Conservation (phyloP, 768 basidiomycete species). For the Trametes coccinea region DNA sequence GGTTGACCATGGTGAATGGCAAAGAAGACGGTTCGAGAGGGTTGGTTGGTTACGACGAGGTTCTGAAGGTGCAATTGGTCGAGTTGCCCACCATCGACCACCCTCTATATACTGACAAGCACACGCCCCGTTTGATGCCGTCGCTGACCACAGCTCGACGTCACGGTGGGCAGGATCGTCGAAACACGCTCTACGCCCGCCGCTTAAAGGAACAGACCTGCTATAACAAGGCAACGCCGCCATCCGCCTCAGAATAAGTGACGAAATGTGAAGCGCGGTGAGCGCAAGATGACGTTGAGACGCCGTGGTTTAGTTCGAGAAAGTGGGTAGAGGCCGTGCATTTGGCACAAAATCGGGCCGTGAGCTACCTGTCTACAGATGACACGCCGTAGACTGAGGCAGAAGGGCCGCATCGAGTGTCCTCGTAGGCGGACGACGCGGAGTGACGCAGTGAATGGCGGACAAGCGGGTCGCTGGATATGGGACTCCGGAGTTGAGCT, state of each 20-base stretch:
- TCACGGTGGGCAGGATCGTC: conserved; percentile 9
- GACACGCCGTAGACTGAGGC: no score
- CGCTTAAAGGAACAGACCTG: not conserved
- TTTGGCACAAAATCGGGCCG: not conserved
- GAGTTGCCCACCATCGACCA: not conserved
- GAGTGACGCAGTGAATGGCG: no score
- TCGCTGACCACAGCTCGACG: conserved; percentile 8
- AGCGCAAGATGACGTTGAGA: conserved; percentile 6
- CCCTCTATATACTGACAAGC: not conserved
- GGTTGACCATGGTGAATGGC: conserved; percentile 5
- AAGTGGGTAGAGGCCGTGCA: not conserved
- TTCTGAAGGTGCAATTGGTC: not conserved
- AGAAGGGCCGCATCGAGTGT: no score
- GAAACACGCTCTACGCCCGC: not conserved
- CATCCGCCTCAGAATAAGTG: not conserved
- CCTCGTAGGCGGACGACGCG: no score
- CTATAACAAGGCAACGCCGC: not conserved
- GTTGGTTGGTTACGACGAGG: not conserved
- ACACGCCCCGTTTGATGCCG: no score
- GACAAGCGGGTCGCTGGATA: no score
- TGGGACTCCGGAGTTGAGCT: no score
- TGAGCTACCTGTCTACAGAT: no score
- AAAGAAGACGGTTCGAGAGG: not conserved
- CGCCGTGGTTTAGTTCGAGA: not conserved
- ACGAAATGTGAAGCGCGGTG: not conserved